A percentile compares a stretch with the other conserved stretches of the same genome.
Evolutionary conservation across 75 land plant species (phyloP).

Genomic region (Pinus tabuliformis): DNA sequence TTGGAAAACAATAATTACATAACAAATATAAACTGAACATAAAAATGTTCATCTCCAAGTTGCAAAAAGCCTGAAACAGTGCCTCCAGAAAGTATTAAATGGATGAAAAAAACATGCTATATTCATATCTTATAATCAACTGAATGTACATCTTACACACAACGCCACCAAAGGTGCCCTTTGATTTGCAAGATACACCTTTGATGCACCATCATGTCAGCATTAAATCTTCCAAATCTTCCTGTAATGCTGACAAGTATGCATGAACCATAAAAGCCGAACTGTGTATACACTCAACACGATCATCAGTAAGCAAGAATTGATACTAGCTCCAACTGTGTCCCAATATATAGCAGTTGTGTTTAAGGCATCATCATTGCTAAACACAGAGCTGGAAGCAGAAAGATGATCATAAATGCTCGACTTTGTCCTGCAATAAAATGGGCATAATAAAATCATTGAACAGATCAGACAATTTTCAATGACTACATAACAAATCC

Average conservation of each 20-base stretch:
- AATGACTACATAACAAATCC: not conserved
- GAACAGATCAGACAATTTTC: not conserved
- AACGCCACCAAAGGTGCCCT: not conserved
- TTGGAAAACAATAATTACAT: conserved; percentile 6
- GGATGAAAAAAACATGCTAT: not conserved
- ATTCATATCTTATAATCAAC: not conserved
- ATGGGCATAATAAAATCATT: not conserved
- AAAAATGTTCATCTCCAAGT: not conserved
- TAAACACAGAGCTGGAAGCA: not conserved
- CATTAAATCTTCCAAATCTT: not conserved
- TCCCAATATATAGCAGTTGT: not conserved
- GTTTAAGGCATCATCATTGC: not conserved
- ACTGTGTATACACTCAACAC: conserved; percentile 3
- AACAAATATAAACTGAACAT: not conserved
- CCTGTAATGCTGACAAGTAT: not conserved
- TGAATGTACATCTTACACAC: conserved; percentile 1
- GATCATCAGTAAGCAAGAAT: not conserved
- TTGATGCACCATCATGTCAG: not conserved
- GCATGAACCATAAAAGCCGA: conserved; percentile 7
- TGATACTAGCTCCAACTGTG: not conserved
- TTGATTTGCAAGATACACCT: not conserved
- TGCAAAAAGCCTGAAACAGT: conserved; percentile 1
- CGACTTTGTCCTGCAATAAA: conserved; percentile 2
- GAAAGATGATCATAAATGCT: not conserved
- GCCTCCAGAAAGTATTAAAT: not conserved